phyloP scores from a whole-genome alignment of 306 rosid genomes.

The Hippophae tibetana region DNA sequence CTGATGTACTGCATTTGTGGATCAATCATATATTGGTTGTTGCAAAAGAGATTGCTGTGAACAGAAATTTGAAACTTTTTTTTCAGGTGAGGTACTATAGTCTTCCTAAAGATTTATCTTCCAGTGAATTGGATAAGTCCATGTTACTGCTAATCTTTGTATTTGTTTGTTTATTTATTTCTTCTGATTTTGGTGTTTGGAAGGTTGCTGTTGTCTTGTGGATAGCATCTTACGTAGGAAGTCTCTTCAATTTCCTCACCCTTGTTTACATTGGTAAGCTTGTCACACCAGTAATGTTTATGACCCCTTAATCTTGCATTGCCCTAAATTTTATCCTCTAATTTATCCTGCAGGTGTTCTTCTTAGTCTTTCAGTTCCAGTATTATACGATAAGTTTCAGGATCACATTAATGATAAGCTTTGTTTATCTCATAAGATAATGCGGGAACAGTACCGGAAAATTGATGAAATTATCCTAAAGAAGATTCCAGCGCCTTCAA shows the following conservation, averaged over 20 bases:
- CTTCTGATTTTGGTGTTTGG: conserved; percentile 6
- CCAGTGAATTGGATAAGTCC: not conserved
- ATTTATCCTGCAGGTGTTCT: conserved; percentile 50
- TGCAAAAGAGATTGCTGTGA: conserved; percentile 73
- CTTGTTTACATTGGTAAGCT: conserved; percentile 60
- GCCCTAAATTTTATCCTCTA: not conserved
- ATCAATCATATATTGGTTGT: conserved; percentile 48
- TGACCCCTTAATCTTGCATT: not conserved
- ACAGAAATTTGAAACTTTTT: conserved; percentile 59
- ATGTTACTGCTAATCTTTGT: not conserved
- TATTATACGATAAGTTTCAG: conserved; percentile 79
- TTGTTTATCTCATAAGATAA: conserved; percentile 28
- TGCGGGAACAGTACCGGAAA: conserved; percentile 46
- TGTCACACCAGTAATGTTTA: conserved; percentile 9
- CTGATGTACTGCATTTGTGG: conserved; percentile 56
- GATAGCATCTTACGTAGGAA: conserved; percentile 55
- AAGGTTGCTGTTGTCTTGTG: conserved; percentile 65
- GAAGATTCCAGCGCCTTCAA: conserved; percentile 50
- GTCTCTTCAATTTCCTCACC: conserved; percentile 65
- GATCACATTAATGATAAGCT: conserved; percentile 56
- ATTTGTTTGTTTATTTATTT: conserved; percentile 7
- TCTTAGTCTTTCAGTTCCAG: conserved; percentile 76
- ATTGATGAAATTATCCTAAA: conserved; percentile 39
- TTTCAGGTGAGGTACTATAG: conserved; percentile 39
- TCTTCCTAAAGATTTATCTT: not conserved